Evolutionary conservation across 1,139 yeast genomes (phyloP).

Genomic region (Pichia sp.): DNA sequence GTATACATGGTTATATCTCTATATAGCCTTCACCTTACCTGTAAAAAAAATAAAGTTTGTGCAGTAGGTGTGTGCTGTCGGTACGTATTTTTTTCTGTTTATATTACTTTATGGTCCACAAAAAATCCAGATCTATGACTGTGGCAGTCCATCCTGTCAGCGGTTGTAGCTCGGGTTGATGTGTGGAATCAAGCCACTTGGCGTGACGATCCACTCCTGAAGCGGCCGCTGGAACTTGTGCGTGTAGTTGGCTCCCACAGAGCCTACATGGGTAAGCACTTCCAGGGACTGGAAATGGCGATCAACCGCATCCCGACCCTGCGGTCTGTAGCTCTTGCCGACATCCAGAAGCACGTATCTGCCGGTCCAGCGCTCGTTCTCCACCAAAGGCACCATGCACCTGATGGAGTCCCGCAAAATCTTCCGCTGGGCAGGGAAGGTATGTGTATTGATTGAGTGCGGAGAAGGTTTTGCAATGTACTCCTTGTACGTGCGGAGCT

Average conservation of each 20-base stretch:
- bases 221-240: constrained; percentile 23
- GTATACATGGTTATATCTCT: too few species aligned
- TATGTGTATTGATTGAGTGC: constrained; percentile 4
- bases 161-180: constrained; percentile 7
- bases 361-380: constrained; percentile 33
- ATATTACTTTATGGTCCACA: too few species aligned
- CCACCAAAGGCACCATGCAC: constrained; percentile 31
- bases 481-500: constrained; percentile 15
- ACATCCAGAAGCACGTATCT: constrained; percentile 27
- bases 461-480: constrained; percentile 15
- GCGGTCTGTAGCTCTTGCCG: constrained; percentile 14
- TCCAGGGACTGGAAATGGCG: constrained; percentile 13
- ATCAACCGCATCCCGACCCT: constrained; percentile 8
- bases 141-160: background rate
- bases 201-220: constrained; percentile 34
- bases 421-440: constrained; percentile 25
- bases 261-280: constrained; percentile 10
- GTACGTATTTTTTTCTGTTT: too few species aligned
- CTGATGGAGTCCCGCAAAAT: constrained; percentile 30
- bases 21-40: too few species aligned
- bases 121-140: too few species aligned
- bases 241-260: constrained; percentile 11
- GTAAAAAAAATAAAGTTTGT: too few species aligned
- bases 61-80: too few species aligned
- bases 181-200: constrained; percentile 30